Evolutionary conservation across 2,329 filamentous ascomycete genomes (phyloP), one percentile per base, ranked within the genome.

Genomic region (Trichophaea hybrida): DNA sequence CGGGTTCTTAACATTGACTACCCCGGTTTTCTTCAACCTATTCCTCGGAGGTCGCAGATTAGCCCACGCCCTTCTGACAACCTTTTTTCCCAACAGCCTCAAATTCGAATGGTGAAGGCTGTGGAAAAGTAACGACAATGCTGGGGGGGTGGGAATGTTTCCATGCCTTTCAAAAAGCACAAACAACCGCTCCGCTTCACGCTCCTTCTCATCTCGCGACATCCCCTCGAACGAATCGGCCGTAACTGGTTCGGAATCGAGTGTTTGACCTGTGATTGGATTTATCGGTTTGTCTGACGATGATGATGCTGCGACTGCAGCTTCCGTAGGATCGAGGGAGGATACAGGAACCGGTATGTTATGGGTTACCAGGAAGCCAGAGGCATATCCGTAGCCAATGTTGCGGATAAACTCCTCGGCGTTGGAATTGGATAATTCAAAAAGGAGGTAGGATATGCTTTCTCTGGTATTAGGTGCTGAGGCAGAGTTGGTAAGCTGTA

Each of bases 371-470:
- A 98, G 75, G 70, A 93, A 95, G 0, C 93, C 93, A 0, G 89
- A 87, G 0, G 93, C 93, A 69, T 87, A 95, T 0, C 93, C 93
- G 70, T 95, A 98, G 0, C 93, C 93, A 10, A 98, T 87, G 66
- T 96, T 96, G 55, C 86, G 79, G 0, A 97, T 86, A 69, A 96
- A 93, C 34, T 78, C 85, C 13, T 78, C 79, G 0, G 90, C 80
- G 67, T 96, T 83, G 67, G 83, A 86, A 64, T 84, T 85, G 0
- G 89, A 95, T 33, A 97, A 77, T 65, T 94, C 86, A 70, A 94
- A 98, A 62, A 96, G 79, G 31, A 98, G 76, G 34, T 84, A 78
- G 0, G 86, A 86, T 56, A 94, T 84, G 15, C 81, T 80, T 51
- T 86, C 82, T 15, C 88, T 81, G 2, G 95, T 75, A 43, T 83